phyloP scores from a whole-genome alignment of 345 rosid genomes.

The Firmiana major region DNA sequence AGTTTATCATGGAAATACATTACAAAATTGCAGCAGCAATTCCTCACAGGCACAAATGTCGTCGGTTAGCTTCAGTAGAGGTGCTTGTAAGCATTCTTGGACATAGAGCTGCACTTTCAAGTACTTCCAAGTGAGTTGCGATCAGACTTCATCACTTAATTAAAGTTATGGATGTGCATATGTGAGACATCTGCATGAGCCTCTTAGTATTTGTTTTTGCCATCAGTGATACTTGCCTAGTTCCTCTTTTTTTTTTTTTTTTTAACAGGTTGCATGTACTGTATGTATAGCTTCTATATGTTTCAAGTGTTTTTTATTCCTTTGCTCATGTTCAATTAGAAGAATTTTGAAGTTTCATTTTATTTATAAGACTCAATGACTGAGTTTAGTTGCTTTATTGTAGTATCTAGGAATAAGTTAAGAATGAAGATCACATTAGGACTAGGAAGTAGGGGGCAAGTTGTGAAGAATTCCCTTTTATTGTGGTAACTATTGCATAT shows the following conservation, averaged over 20 bases:
- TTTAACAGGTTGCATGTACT: not conserved
- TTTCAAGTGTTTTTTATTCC: not conserved
- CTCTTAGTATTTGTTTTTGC: not conserved
- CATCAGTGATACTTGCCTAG: no score
- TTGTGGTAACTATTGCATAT: not conserved
- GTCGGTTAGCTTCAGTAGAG: constrained; percentile 72
- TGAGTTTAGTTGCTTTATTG: not conserved
- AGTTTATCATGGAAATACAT: constrained; percentile 86
- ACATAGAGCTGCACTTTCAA: constrained; percentile 66
- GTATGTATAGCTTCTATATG: not conserved
- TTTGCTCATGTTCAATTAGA: not conserved
- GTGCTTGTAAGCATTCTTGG: constrained; percentile 76
- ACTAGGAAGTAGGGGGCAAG: not conserved
- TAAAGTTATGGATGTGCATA: not conserved
- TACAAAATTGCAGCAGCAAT: constrained; percentile 67
- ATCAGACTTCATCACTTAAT: not conserved
- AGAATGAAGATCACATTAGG: not conserved
- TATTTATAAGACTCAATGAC: not conserved
- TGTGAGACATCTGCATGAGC: not conserved
- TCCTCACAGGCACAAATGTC: constrained; percentile 77
- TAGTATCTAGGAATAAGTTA: not conserved
- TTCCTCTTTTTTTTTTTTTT: no score
- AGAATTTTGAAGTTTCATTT: not conserved
- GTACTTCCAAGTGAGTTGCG: constrained; percentile 70
- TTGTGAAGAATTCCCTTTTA: not conserved